A percentile compares a stretch with the other conserved stretches of the same genome.
Evolutionary conservation across 2,329 filamentous ascomycete species (phyloP).

Genomic region (Microsporum audouinii): DNA sequence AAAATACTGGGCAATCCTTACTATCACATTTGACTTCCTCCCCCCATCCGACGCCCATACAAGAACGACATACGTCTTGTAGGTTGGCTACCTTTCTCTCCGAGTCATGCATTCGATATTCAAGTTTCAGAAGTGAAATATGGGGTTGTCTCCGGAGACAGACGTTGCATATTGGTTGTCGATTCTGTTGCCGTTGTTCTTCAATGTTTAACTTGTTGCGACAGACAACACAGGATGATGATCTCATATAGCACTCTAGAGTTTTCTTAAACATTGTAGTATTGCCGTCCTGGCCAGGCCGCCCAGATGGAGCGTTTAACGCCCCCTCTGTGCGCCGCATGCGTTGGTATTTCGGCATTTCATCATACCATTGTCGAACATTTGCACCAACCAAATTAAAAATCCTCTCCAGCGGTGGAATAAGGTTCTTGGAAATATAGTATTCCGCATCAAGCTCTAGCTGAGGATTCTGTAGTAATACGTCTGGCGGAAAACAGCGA

Average conservation of each 20-base stretch:
- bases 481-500: slow-evolving; percentile 79
- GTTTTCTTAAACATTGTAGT: slow-evolving; percentile 46
- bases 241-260: slow-evolving; percentile 86
- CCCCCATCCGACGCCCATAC: slow-evolving; percentile 57
- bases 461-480: slow-evolving; percentile 63
- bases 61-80: slow-evolving; percentile 64
- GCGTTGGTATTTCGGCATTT: slow-evolving; percentile 84
- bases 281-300: slow-evolving; percentile 5
- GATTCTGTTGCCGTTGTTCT: slow-evolving; percentile 18
- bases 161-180: slow-evolving; percentile 30
- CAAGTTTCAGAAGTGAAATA: slow-evolving; percentile 53
- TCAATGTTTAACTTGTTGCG: slow-evolving; percentile 42
- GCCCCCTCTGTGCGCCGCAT: slow-evolving; percentile 50
- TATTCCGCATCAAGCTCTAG: slow-evolving; percentile 84
- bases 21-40: slow-evolving; percentile 82
- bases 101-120: slow-evolving; percentile 48
- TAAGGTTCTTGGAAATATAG: slow-evolving; percentile 91
- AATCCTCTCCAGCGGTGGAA: slow-evolving; percentile 88
- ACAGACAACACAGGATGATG: slow-evolving; percentile 69
- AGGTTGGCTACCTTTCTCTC: slow-evolving; percentile 56
- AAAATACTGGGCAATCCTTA: slow-evolving; percentile 87
- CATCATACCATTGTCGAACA: slow-evolving; percentile 82
- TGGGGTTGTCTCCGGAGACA: slow-evolving; percentile 33
- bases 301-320: background rate
- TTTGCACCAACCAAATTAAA: slow-evolving; percentile 94